Percentiles rank a stretch among this genome's conserved stretches.
These are phyloP conservation scores for Aquilaria agallochum DNA, from an alignment of 441 rosid genomes.

Conservation along the genomic window DNA sequence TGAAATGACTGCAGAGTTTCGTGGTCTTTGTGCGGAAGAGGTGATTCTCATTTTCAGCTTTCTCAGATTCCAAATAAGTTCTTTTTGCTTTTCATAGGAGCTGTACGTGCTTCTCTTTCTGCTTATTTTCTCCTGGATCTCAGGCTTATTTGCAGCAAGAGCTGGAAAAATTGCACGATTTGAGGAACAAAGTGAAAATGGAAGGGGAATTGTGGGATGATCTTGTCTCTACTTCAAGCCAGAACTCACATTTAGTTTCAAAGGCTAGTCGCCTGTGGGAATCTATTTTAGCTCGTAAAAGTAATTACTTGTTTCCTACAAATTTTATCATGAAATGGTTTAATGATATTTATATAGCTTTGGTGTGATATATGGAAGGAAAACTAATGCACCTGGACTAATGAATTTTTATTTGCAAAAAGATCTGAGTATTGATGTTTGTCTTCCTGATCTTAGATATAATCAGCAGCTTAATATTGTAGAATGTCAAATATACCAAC, in stretches of 20 bases:
- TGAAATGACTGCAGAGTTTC: conserved; percentile 99
- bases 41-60: conserved; percentile 28
- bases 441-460: too few relatives aligned
- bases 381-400: too few relatives aligned
- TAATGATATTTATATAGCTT: too few relatives aligned
- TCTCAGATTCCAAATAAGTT: background rate
- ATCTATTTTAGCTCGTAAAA: conserved; percentile 87
- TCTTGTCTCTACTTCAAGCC: conserved; percentile 94
- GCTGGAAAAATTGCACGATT: conserved; percentile 90
- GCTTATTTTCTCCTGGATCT: conserved; percentile 24
- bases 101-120: conserved; percentile 5
- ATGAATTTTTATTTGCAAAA: too few relatives aligned
- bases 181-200: conserved; percentile 95
- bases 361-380: too few relatives aligned
- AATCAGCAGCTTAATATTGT: too few relatives aligned
- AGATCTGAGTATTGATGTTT: too few relatives aligned
- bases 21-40: conserved; percentile 99
- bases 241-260: conserved; percentile 93
- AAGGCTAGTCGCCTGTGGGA: conserved; percentile 97
- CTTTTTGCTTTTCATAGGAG: conserved; percentile 5
- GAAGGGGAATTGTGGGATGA: conserved; percentile 99
- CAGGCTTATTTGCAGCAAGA: conserved; percentile 99
- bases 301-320: conserved; percentile 30
- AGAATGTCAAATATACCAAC: too few relatives aligned
- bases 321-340: too few relatives aligned